Evolutionary conservation across 2,329 filamentous ascomycete species (phyloP).

Genomic region (Xylariaceae sp.): DNA sequence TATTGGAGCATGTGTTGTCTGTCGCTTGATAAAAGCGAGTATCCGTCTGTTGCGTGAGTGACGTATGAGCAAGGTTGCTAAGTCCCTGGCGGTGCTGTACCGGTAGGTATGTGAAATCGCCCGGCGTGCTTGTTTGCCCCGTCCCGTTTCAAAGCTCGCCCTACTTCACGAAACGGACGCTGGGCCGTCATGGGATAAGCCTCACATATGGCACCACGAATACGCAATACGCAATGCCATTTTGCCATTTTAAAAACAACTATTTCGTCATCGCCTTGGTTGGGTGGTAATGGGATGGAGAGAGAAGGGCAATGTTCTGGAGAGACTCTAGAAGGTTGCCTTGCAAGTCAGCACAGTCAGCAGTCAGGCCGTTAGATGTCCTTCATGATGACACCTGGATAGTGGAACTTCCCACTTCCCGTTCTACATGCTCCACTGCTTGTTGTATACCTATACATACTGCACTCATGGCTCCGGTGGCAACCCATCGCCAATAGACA

Average conservation of each 20-base stretch:
- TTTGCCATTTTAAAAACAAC: not conserved
- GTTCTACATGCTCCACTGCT: too few relatives aligned
- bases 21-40: not conserved
- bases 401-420: too few relatives aligned
- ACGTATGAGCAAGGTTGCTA: not conserved
- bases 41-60: not conserved
- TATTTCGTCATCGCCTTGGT: not conserved
- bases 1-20: not conserved
- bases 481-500: too few relatives aligned
- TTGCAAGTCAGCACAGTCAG: not conserved
- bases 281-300: slow-evolving; percentile 5
- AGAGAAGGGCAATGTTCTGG: slow-evolving; percentile 9
- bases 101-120: not conserved
- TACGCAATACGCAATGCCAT: too few relatives aligned
- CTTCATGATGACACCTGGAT: not conserved
- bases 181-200: slow-evolving; percentile 3
- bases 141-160: not conserved
- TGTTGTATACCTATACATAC: too few relatives aligned
- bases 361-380: not conserved
- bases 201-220: not conserved
- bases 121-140: not conserved
- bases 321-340: not conserved
- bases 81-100: too few relatives aligned
- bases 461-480: too few relatives aligned
- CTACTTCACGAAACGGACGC: not conserved